phyloP scores from a whole-genome alignment of 106 monocot species.

The Platanthera zijinensis region DNA sequence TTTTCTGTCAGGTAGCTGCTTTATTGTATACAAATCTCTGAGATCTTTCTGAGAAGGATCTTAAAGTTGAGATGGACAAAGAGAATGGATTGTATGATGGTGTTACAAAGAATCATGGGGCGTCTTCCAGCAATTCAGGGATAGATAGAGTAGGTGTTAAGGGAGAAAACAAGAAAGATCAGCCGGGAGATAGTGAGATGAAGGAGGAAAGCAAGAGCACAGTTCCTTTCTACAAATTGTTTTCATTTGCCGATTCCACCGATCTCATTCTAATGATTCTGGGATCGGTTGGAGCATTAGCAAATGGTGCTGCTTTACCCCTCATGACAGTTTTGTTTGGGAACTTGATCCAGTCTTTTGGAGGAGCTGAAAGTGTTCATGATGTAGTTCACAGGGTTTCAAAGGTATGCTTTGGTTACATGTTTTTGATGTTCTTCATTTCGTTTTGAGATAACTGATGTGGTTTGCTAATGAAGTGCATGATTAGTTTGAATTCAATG shows the following conservation, averaged over 20 bases:
- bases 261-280: slow-evolving; percentile 43
- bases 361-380: slow-evolving; percentile 21
- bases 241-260: slow-evolving; percentile 44
- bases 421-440: not conserved
- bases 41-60: too few species aligned
- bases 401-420: slow-evolving; percentile 19
- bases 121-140: not conserved
- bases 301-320: slow-evolving; percentile 45
- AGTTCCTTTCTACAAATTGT: slow-evolving; percentile 51
- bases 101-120: not conserved
- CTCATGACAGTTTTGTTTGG: slow-evolving; percentile 61
- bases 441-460: not conserved
- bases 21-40: too few species aligned
- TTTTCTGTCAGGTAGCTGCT: too few species aligned
- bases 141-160: not conserved
- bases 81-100: not conserved
- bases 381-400: slow-evolving; percentile 41
- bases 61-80: not conserved
- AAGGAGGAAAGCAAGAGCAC: slow-evolving; percentile 1
- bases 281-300: slow-evolving; percentile 36
- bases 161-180: not conserved
- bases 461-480: not conserved
- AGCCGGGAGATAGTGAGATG: not conserved
- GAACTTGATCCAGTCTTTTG: slow-evolving; percentile 42
- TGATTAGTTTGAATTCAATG: too few species aligned